Percentiles rank a stretch among this genome's conserved stretches.
phyloP scores from a whole-genome alignment of 192 early-diverging fungal species.

The Pecoramyces ruminantium region DNA sequence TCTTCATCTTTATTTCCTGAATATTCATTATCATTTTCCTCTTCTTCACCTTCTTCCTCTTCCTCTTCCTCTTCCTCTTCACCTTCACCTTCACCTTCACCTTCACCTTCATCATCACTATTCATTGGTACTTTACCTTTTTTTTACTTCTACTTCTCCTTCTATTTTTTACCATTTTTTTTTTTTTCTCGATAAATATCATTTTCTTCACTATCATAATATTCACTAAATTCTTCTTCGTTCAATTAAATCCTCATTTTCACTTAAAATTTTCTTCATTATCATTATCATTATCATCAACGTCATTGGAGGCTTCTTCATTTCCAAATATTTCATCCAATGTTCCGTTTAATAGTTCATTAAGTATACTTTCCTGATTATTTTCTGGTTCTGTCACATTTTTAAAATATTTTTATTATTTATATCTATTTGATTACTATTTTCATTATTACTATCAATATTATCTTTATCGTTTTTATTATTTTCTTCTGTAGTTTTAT shows the following conservation, averaged over 20 bases:
- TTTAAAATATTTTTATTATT: not conserved
- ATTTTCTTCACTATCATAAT: not conserved
- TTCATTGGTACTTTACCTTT: not conserved
- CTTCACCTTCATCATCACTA: not conserved
- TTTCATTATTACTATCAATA: too few species aligned
- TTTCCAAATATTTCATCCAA: not conserved
- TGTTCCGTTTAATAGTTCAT: not conserved
- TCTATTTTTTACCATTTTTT: not conserved
- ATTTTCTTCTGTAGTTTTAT: not conserved
- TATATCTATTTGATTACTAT: too few species aligned
- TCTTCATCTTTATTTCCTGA: not conserved
- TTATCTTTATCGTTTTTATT: too few species aligned
- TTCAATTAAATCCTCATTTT: not conserved
- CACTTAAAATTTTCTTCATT: not conserved
- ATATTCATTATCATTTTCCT: not conserved
- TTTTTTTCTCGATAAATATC: not conserved
- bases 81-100: too few species aligned
- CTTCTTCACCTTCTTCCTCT: not conserved
- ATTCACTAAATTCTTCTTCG: not conserved
- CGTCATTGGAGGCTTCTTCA: not conserved
- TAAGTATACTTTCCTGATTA: not conserved
- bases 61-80: not conserved
- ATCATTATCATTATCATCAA: not conserved
- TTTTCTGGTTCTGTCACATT: not conserved
- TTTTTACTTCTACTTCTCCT: not conserved